These are phyloP conservation scores for Heimioporus retisporus DNA, from an alignment of 1,284 basidiomycete species.

Conservation along the genomic window DNA sequence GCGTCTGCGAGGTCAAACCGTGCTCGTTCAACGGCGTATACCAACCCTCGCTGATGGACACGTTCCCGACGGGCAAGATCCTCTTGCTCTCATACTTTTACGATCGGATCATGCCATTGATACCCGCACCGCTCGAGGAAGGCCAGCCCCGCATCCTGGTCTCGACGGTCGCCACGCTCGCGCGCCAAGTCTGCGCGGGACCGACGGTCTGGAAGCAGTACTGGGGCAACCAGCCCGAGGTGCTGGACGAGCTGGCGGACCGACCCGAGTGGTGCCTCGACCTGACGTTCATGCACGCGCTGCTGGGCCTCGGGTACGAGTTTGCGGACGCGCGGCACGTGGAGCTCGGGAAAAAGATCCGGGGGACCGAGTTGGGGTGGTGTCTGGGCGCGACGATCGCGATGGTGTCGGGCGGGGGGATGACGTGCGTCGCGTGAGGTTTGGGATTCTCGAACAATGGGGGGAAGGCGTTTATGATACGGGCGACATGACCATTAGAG, in stretches of 20 bases:
- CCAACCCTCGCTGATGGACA: constrained; percentile 94
- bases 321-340: constrained; percentile 76
- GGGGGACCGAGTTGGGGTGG: constrained; percentile 97
- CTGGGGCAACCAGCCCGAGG: constrained; percentile 62
- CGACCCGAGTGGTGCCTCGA: constrained; percentile 97
- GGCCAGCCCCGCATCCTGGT: constrained; percentile 59
- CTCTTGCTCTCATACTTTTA: constrained; percentile 97
- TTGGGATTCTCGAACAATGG: not conserved
- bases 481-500: not conserved
- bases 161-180: constrained; percentile 71
- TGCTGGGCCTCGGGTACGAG: constrained; percentile 90
- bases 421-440: constrained; percentile 57
- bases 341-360: constrained; percentile 89
- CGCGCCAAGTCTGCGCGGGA: constrained; percentile 80
- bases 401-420: constrained; percentile 72
- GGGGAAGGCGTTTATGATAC: no score
- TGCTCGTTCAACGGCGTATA: constrained; percentile 99
- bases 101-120: constrained; percentile 90
- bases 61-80: constrained; percentile 85
- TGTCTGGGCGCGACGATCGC: constrained; percentile 88
- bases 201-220: constrained; percentile 65
- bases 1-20: constrained; percentile 89
- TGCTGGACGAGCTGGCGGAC: constrained; percentile 83
- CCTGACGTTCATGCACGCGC: constrained; percentile 93
- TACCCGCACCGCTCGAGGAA: constrained; percentile 48